Evolutionary conservation across 78 protist species (phyloP).

Genomic region (Dictyostelium citrinum): DNA sequence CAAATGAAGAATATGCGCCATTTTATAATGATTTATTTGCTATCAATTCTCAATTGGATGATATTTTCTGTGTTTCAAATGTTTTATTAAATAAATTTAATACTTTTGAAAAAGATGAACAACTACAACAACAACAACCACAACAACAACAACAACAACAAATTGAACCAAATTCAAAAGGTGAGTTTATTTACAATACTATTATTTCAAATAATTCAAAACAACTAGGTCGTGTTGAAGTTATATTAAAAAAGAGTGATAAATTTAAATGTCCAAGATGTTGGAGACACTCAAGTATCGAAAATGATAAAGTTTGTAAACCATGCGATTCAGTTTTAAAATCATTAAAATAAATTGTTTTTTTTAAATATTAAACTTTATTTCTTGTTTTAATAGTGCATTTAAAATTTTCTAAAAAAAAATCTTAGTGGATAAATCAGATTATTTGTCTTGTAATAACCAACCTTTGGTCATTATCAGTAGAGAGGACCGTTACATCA

Average conservation of each 20-base stretch:
- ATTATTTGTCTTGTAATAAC: too few species aligned
- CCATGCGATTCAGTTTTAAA: not conserved
- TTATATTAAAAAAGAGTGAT: not conserved
- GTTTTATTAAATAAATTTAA: not conserved
- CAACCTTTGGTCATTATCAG: too few species aligned
- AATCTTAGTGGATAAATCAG: too few species aligned
- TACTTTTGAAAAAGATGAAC: not conserved
- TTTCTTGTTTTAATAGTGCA: too few species aligned
- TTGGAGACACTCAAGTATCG: slow-evolving; percentile 46
- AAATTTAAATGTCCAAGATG: slow-evolving; percentile 66
- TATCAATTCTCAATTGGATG: slow-evolving; percentile 8
- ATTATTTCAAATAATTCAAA: not conserved
- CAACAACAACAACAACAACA: not conserved
- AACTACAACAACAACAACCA: too few species aligned
- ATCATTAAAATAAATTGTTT: not conserved
- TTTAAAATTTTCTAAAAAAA: too few species aligned
- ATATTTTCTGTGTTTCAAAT: slow-evolving; percentile 57
- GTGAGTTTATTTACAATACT: not conserved
- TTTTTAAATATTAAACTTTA: too few species aligned
- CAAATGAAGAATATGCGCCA: not conserved
- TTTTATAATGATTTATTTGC: not conserved
- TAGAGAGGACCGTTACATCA: too few species aligned
- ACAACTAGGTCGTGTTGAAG: not conserved
- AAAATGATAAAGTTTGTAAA: not conserved
- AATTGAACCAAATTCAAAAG: not conserved